These are phyloP conservation scores for Clonostachys chloroleuca DNA, from an alignment of 2,329 filamentous ascomycete genomes.

Conservation along the genomic window DNA sequence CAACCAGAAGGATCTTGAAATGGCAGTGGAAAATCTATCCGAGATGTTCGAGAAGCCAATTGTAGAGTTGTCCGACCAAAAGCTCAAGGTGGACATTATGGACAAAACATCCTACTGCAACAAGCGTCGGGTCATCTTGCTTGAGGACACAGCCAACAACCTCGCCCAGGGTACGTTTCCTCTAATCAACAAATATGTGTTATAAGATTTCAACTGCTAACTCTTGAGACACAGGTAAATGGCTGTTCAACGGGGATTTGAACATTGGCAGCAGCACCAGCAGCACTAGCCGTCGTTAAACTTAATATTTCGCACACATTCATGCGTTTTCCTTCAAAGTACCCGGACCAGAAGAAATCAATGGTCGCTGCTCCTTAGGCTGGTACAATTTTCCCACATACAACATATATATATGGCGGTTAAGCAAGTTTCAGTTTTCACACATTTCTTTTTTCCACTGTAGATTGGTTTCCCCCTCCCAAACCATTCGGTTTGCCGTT, in stretches of 20 bases:
- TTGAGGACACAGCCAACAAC: slow-evolving; percentile 91
- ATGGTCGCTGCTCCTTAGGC: too few species aligned
- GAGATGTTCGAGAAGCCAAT: slow-evolving; percentile 99
- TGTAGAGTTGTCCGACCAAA: slow-evolving; percentile 76
- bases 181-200: slow-evolving; percentile 19
- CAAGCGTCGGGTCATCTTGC: slow-evolving; percentile 80
- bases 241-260: slow-evolving; percentile 37
- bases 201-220: slow-evolving; percentile 12
- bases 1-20: slow-evolving; percentile 95
- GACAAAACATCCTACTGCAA: slow-evolving; percentile 98
- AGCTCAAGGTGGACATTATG: slow-evolving; percentile 96
- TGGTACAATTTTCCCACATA: too few species aligned
- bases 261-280: slow-evolving; percentile 6
- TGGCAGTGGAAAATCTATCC: slow-evolving; percentile 94
- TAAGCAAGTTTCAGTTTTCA: neutral
- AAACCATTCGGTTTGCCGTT: neutral
- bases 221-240: slow-evolving; percentile 27
- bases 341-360: too few species aligned
- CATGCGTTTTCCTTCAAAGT: too few species aligned
- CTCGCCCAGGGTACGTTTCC: slow-evolving; percentile 67
- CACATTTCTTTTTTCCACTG: too few species aligned
- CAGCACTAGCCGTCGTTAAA: too few species aligned
- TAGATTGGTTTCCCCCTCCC: too few species aligned
- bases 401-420: neutral
- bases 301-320: too few species aligned